phyloP scores from a whole-genome alignment of 805 yeast genomes.

The Zygoascus bituminiphila region DNA sequence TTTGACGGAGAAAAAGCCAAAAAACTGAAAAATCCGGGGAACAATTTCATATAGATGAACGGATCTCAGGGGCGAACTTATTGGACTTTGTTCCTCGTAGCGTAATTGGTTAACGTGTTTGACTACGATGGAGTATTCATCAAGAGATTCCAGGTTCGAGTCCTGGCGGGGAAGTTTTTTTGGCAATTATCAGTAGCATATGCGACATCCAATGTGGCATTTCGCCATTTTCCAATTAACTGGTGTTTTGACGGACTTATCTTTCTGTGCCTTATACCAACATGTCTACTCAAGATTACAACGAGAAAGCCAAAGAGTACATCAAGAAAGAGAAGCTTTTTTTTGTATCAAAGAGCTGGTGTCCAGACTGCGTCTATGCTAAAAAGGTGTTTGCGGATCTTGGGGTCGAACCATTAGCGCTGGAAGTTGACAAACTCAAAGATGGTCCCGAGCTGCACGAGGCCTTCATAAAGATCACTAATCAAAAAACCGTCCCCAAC shows the following conservation, averaged over 20 bases:
- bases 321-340: conserved; percentile 41
- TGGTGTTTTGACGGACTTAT: no score
- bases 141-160: conserved; percentile 51
- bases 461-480: conserved; percentile 48
- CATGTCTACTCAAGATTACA: conserved; percentile 1
- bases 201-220: no score
- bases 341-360: conserved; percentile 65
- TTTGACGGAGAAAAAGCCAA: no score
- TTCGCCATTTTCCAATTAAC: neutral
- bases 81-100: conserved; percentile 2
- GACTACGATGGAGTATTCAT: conserved; percentile 20
- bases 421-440: conserved; percentile 52
- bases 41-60: neutral
- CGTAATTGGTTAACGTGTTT: conserved; percentile 3
- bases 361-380: conserved; percentile 69
- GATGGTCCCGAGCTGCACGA: conserved; percentile 47
- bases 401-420: conserved; percentile 42
- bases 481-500: conserved; percentile 63
- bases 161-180: conserved; percentile 47
- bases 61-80: neutral
- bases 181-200: no score
- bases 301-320: conserved; percentile 37
- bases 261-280: no score
- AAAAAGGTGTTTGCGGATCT: conserved; percentile 46
- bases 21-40: no score